phyloP scores from a whole-genome alignment of 371 early-diverging fungal genomes.

The Mucor plumbeus region DNA sequence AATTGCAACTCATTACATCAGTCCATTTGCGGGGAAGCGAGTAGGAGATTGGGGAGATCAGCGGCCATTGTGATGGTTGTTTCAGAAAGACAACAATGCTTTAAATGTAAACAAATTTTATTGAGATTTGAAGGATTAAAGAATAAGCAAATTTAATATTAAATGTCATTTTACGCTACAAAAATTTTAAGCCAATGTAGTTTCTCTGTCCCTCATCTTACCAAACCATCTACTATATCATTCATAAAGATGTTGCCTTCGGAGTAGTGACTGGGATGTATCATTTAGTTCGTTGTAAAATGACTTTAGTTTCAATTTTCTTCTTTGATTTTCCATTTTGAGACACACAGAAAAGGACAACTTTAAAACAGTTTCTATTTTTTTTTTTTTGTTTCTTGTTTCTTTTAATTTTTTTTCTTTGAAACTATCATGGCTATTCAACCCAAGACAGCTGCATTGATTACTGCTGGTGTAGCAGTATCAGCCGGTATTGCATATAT shows the following conservation, averaged over 20 bases:
- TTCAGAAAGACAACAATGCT: no score
- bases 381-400: neutral
- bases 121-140: no score
- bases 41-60: no score
- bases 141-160: no score
- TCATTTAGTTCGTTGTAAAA: neutral
- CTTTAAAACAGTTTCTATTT: neutral
- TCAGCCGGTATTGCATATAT: conserved; percentile 38
- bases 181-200: no score
- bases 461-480: conserved; percentile 39
- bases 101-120: no score
- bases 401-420: neutral
- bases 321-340: conserved; percentile 5
- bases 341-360: neutral
- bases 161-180: no score
- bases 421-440: conserved; percentile 26
- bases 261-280: conserved; percentile 23
- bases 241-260: neutral
- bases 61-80: no score
- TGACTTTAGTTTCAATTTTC: neutral
- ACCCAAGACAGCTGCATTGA: conserved; percentile 39
- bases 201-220: no score
- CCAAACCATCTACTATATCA: no score
- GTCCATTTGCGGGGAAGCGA: no score
- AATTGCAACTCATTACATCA: no score